Evolutionary conservation across 345 rosid genomes (phyloP), one percentile per base, ranked within the genome.

Genomic region (Salix purpurea): DNA sequence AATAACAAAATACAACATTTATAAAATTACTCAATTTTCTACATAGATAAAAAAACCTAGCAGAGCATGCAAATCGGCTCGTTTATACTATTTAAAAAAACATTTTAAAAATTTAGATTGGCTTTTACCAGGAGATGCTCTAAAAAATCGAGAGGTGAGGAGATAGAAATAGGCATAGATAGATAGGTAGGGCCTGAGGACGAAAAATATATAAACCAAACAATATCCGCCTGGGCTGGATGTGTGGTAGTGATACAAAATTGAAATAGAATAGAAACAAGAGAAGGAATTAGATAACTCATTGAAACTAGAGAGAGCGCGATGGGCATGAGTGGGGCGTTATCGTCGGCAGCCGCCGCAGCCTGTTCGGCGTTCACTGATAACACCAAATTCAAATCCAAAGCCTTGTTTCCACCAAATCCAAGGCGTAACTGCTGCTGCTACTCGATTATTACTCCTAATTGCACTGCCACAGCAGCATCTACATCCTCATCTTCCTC

Each of bases 261-360:
- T 40, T 40, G 44, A 46, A 46, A 46, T 46, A 46, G 50, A 46
- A 46, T 46, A 46, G 50, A 56, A 56, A n/a, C 62, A n/a, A 56
- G 28, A 56, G 16, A 46, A 14, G 16, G 50, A 56, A 56, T 12
- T 8, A 56, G 2, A n/a, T n/a, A n/a, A 3, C 26, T 10, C 62
- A 23, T n/a, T 56, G 23, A 11, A 64, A 50, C 5, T 30, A 14
- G 4, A 15, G 2, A 5, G 30, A n/a, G 62, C 2, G 64, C 70
- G 79, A 76, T 58, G 16, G 30, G 74, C 32, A 21, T 74, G 34
- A n/a, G 61, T 34, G 12, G 70, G 48, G 62, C 48, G 62, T 61
- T 76, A 44, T 61, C 73, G 58, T 76, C 78, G 60, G 61, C 61
- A 11, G 68, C 70, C 30, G 13, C 24, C 23, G 30, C 64, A 44